Evolutionary conservation across 2,329 filamentous ascomycete species (phyloP).

Genomic region (Bisporella sp.): DNA sequence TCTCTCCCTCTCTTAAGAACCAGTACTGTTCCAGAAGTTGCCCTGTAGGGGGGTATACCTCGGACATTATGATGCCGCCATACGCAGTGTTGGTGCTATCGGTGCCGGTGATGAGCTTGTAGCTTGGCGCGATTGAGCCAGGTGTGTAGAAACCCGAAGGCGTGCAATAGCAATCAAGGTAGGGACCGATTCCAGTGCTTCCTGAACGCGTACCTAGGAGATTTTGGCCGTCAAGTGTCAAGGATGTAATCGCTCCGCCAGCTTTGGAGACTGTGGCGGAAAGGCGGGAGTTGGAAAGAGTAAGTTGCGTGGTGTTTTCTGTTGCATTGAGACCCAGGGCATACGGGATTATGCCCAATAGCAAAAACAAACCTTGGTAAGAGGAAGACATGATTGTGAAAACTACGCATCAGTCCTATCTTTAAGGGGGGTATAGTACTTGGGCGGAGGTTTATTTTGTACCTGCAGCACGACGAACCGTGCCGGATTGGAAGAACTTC

Average conservation of each 20-base stretch:
- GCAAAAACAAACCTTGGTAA: too few relatives aligned
- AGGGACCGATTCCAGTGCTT: conserved; percentile 44
- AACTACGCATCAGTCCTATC: too few relatives aligned
- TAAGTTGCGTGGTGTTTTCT: conserved; percentile 26
- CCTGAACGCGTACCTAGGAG: conserved; percentile 41
- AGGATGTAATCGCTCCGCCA: conserved; percentile 33
- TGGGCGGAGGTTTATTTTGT: too few relatives aligned
- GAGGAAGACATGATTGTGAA: too few relatives aligned
- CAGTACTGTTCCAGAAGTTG: conserved; percentile 58
- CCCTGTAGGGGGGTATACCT: conserved; percentile 49
- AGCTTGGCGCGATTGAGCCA: conserved; percentile 40
- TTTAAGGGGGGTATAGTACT: too few relatives aligned
- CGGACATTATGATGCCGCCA: conserved; percentile 51
- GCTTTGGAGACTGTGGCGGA: conserved; percentile 36
- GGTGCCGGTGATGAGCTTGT: conserved; percentile 42
- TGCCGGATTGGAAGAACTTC: too few relatives aligned
- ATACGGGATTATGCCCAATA: too few relatives aligned
- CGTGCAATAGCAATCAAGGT: conserved; percentile 58
- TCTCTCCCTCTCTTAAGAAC: conserved; percentile 56
- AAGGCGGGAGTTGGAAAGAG: conserved; percentile 38
- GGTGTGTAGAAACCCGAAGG: conserved; percentile 54
- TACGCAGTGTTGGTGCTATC: conserved; percentile 45
- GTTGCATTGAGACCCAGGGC: conserved; percentile 17
- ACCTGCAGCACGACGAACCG: too few relatives aligned
- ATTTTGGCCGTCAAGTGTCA: conserved; percentile 42